Conservation (phyloP, 2,329 filamentous ascomycete genomes). For the Coniochaeta sp. region DNA sequence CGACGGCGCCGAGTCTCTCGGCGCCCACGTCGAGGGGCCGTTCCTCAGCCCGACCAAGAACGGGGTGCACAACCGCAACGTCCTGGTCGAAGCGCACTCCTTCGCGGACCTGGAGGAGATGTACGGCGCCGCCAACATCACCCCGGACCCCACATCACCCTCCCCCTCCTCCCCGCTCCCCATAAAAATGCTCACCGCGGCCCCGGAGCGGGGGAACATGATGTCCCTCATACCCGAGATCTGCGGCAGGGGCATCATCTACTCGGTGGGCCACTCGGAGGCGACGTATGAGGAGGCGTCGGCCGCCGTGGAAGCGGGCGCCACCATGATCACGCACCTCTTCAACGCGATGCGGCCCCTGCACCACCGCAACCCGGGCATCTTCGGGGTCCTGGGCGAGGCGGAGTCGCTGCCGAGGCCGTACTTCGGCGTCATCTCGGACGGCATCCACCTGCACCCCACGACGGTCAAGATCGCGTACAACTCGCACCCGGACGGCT, state of each 20-base stretch:
- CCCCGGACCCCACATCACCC: conserved; percentile 20
- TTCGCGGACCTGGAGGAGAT: conserved; percentile 61
- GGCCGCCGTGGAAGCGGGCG: conserved; percentile 63
- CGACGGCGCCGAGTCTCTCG: conserved; percentile 78
- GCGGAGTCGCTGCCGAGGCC: conserved; percentile 53
- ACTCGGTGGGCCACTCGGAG: conserved; percentile 80
- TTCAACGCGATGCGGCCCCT: conserved; percentile 93
- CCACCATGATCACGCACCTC: conserved; percentile 84
- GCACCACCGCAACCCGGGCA: conserved; percentile 83
- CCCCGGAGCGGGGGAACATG: conserved; percentile 73
- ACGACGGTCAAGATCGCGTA: conserved; percentile 85
- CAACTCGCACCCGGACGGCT: conserved; percentile 75
- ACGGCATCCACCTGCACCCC: conserved; percentile 85
- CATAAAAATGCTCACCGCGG: conserved; percentile 78
- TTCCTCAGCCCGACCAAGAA: conserved; percentile 81
- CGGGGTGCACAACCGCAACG: conserved; percentile 72
- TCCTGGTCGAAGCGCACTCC: conserved; percentile 57
- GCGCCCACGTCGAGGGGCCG: conserved; percentile 85
- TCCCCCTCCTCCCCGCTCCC: conserved; percentile 29
- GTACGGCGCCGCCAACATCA: conserved; percentile 67
- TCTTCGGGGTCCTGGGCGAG: conserved; percentile 77
- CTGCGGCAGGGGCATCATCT: conserved; percentile 58
- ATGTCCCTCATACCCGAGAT: conserved; percentile 61
- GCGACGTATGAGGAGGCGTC: conserved; percentile 79
- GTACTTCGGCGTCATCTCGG: conserved; percentile 83